These are phyloP conservation scores for Helicostylum pulchrum DNA, from an alignment of 192 early-diverging fungal species.

Conservation along the genomic window DNA sequence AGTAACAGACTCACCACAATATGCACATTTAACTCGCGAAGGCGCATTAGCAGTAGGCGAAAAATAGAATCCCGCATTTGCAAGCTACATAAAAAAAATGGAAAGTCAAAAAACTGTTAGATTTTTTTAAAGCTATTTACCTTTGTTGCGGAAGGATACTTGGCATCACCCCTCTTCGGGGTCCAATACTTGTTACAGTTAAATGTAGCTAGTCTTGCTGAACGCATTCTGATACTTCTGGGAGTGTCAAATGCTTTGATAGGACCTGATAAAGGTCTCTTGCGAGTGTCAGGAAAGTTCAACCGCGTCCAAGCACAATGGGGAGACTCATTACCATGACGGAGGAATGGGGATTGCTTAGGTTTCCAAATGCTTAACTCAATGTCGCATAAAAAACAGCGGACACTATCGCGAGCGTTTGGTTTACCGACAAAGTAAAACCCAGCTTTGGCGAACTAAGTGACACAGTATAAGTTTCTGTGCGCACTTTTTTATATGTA, in stretches of 20 bases:
- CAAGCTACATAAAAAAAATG: not conserved
- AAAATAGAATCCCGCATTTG: no score
- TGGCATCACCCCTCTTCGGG: not conserved
- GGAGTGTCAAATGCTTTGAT: not conserved
- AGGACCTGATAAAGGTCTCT: not conserved
- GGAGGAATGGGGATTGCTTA: constrained; percentile 9
- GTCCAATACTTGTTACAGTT: constrained; percentile 11
- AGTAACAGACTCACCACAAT: no score
- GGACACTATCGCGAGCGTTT: not conserved
- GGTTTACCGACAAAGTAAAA: constrained; percentile 7
- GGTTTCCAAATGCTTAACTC: constrained; percentile 10
- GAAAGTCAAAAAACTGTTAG: not conserved
- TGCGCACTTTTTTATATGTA: not conserved
- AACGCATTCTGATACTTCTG: not conserved
- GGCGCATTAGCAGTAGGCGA: no score
- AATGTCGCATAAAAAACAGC: constrained; percentile 19
- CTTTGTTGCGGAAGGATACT: not conserved
- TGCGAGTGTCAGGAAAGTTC: constrained; percentile 4
- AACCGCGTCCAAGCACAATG: constrained; percentile 12
- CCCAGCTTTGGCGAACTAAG: constrained; percentile 25
- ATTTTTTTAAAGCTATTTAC: not conserved
- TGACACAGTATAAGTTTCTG: not conserved
- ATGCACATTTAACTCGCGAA: no score
- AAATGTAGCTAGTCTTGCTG: constrained; percentile 19
- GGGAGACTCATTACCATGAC: not conserved